Base-by-base conservation (phyloP, 352 stramenopile genomes). In the Phytophthora litchii region DNA sequence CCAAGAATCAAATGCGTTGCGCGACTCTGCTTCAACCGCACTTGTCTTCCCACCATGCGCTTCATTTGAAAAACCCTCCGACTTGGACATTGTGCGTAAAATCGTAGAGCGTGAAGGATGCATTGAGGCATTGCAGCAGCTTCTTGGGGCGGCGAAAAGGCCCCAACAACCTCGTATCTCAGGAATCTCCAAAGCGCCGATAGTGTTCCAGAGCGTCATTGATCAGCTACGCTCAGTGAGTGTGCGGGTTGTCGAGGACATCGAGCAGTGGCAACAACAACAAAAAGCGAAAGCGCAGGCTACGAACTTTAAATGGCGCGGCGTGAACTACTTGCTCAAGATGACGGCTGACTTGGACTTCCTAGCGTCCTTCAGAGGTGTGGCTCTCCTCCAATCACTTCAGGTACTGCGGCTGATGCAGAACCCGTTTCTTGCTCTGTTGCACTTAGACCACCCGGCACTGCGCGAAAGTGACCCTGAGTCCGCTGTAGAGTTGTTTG, bases 31-130 rank as follows among this genome's bases (percentile, higher is more conserved):
- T 47, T 31, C 54, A 11, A 13, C 56, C 7, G 8, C 58, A 42
- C 53, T 75, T 20, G 67, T 80, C 17, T 70, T 64, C 5, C 63
- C 63, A 35, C 63, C 56, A n/a, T 71, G 57, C 11, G 45, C 57
- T n/a, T 50, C 64, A 25, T 80, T 76, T 35, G 71, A 70, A 58
- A 74, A 70, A 40, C 71, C 61, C 13, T 53, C 73, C 31, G 80
- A 94, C 31, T 47, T 91, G 29, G 74, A 77, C 13, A 80, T 92
- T 41, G 74, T 91, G 45, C 81, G 79, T 41, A 86, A 81, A 67
- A 90, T 94, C 36, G 83, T 92, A 2, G 85, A 94, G 67, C 80
- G 85, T 3, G 85, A 94, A 46, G 83, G 83, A 12, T 94, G 85
- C 43, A 46, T 94, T 35, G 85, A 94, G 57, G 79, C 85, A 3